Evolutionary conservation across 257 asterid species (phyloP).

Genomic region (Scutellaria minor): DNA sequence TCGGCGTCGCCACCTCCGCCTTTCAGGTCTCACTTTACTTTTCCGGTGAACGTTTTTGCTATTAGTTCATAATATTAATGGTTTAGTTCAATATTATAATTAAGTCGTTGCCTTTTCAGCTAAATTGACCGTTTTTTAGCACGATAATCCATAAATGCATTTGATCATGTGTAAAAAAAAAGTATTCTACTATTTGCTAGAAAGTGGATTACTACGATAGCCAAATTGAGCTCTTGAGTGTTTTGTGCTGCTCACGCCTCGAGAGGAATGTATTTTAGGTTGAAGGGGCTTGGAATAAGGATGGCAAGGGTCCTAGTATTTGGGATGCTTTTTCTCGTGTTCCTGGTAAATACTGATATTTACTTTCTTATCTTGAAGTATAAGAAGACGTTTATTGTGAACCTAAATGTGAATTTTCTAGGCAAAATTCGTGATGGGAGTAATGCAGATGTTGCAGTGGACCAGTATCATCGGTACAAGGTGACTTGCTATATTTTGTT

Average conservation of each 20-base stretch:
- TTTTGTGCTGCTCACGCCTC: not conserved
- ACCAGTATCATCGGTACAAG: conserved; percentile 63
- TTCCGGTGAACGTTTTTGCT: not conserved
- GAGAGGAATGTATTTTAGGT: conserved; percentile 38
- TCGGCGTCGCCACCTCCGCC: conserved; percentile 67
- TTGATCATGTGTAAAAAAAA: not conserved
- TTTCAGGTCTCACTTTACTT: conserved; percentile 45
- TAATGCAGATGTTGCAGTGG: conserved; percentile 58
- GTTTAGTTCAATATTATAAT: not conserved
- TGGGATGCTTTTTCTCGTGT: conserved; percentile 57
- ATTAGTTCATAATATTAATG: not conserved
- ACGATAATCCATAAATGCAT: not conserved
- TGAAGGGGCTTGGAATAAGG: conserved; percentile 58
- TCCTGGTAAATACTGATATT: conserved; percentile 44
- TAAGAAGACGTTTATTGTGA: conserved; percentile 2
- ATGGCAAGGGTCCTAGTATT: conserved; percentile 58
- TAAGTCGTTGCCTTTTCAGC: not conserved
- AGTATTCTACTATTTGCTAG: not conserved
- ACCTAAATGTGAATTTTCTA: conserved; percentile 32
- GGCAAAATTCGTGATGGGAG: conserved; percentile 61
- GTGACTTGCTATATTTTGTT: conserved; percentile 33
- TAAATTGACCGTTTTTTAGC: not conserved
- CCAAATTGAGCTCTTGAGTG: not conserved
- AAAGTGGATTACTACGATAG: not conserved
- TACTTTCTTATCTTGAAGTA: not conserved